Conservation (phyloP, 1,284 basidiomycete genomes). For the Cryptococcus sp. region DNA sequence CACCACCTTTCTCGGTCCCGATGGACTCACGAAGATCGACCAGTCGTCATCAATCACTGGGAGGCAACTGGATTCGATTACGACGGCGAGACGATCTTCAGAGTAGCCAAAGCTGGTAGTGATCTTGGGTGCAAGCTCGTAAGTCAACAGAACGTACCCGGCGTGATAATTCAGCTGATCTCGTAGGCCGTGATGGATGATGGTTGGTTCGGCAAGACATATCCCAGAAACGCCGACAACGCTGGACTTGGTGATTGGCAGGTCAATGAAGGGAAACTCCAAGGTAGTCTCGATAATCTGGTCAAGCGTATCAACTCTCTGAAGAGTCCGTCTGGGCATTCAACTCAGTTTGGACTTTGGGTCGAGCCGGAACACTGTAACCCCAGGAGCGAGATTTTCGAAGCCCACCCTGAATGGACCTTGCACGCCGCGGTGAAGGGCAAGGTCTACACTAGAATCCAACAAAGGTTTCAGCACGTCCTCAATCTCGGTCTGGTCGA, state of each 20-base stretch:
- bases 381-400: slow-evolving; percentile 25
- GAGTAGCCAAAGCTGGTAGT: slow-evolving; percentile 19
- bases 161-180: too few relatives aligned
- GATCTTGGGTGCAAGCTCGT: slow-evolving; percentile 30
- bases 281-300: slow-evolving; percentile 19
- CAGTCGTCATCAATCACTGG: slow-evolving; percentile 35
- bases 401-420: slow-evolving; percentile 34
- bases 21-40: slow-evolving; percentile 17
- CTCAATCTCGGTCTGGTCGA: slow-evolving; percentile 22
- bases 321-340: slow-evolving; percentile 2
- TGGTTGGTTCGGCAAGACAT: slow-evolving; percentile 37
- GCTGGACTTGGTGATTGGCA: slow-evolving; percentile 35
- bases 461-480: slow-evolving; percentile 28
- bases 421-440: slow-evolving; percentile 10
- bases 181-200: slow-evolving; percentile 32
- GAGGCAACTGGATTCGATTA: slow-evolving; percentile 36
- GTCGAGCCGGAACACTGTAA: slow-evolving; percentile 42
- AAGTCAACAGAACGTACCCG: background rate
- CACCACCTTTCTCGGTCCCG: slow-evolving; percentile 18
- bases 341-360: slow-evolving; percentile 33
- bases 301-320: slow-evolving; percentile 6
- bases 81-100: slow-evolving; percentile 14
- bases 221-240: slow-evolving; percentile 21
- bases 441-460: slow-evolving; percentile 13
- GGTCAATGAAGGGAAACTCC: slow-evolving; percentile 22